A percentile compares a stretch with the other conserved stretches of the same genome.
phyloP scores from a whole-genome alignment of 176 grass and related monocot species.

The Avena sativa region DNA sequence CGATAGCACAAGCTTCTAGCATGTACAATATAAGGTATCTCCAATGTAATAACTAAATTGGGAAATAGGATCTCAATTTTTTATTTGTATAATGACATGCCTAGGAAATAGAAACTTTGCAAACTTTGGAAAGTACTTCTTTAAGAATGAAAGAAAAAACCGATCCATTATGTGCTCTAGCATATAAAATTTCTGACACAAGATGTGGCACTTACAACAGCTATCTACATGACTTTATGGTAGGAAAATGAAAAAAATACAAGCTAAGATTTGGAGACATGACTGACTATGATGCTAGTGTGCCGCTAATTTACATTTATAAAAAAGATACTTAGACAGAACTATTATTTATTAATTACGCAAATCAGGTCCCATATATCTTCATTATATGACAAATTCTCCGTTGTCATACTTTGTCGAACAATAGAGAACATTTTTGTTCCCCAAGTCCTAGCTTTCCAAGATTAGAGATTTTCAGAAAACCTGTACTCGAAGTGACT shows the following conservation, averaged over 20 bases:
- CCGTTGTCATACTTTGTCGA: conserved; percentile 22
- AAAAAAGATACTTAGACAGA: conserved; percentile 24
- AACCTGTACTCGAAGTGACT: conserved; percentile 29
- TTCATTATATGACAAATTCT: conserved; percentile 29
- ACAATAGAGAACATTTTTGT: conserved; percentile 32
- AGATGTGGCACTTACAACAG: background rate
- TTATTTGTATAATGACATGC: no score
- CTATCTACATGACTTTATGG: conserved; percentile 38
- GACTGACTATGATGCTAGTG: conserved; percentile 31
- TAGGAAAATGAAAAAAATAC: conserved; percentile 7
- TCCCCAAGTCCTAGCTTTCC: conserved; percentile 26
- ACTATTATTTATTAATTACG: conserved; percentile 12
- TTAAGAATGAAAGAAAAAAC: background rate
- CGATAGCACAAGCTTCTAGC: no score
- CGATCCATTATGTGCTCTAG: conserved; percentile 8
- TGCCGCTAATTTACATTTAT: conserved; percentile 29
- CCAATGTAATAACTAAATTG: no score
- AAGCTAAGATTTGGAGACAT: conserved; percentile 29
- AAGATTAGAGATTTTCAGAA: background rate
- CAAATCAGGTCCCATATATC: background rate
- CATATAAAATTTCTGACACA: background rate
- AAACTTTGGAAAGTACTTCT: background rate
- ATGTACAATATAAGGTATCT: no score
- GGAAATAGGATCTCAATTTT: no score
- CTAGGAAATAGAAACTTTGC: background rate